Conservation (phyloP, 306 rosid species). For the Acacia melanoxylon region DNA sequence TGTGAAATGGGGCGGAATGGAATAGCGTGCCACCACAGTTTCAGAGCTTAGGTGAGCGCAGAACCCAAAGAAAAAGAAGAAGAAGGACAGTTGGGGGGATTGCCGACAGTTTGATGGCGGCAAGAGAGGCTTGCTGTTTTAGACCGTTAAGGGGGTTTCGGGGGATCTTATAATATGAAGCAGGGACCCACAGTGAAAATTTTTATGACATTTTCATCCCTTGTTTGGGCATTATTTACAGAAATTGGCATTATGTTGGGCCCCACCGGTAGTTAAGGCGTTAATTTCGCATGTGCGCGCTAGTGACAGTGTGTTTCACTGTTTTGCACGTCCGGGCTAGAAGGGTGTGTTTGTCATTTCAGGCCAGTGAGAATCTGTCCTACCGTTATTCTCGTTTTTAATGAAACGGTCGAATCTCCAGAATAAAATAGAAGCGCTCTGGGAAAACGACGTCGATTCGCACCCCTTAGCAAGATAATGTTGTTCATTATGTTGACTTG, state of each 20-base stretch:
- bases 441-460: slow-evolving; percentile 8
- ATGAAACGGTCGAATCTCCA: slow-evolving; percentile 9
- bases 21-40: slow-evolving; percentile 9
- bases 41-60: background rate
- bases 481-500: slow-evolving; percentile 25
- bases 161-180: slow-evolving; percentile 34
- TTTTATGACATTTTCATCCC: slow-evolving; percentile 25
- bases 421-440: background rate
- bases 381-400: slow-evolving; percentile 35
- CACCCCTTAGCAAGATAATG: background rate
- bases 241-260: slow-evolving; percentile 45
- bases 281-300: slow-evolving; percentile 58
- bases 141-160: slow-evolving; percentile 42
- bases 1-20: slow-evolving; percentile 16
- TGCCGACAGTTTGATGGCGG: slow-evolving; percentile 64
- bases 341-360: slow-evolving; percentile 41
- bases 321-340: background rate
- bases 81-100: slow-evolving; percentile 7
- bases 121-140: slow-evolving; percentile 16
- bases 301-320: background rate
- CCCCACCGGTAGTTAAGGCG: slow-evolving; percentile 73
- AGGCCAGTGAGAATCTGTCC: background rate
- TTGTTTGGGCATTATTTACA: slow-evolving; percentile 35
- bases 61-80: slow-evolving; percentile 1
- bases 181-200: background rate